These are phyloP conservation scores for Fagus sylvatica DNA, from an alignment of 306 rosid species.

Conservation along the genomic window DNA sequence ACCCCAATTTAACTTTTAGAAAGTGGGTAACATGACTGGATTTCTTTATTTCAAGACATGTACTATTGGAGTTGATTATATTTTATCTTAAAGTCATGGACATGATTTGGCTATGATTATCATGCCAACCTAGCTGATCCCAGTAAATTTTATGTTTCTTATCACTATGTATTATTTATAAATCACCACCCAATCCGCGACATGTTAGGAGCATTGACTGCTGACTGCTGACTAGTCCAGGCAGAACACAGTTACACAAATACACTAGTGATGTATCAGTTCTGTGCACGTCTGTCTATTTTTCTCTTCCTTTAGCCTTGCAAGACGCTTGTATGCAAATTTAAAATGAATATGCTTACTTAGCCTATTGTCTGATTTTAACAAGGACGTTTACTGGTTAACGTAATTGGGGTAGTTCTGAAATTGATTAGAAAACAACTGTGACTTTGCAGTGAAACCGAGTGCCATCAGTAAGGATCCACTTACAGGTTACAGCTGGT, in stretches of 20 bases:
- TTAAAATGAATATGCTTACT: background rate
- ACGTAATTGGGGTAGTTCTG: no score
- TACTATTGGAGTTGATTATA: constrained; percentile 13
- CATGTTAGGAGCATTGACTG: constrained; percentile 24
- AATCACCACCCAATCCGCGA: constrained; percentile 8
- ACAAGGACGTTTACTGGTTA: no score
- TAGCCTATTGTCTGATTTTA: no score
- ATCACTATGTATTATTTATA: background rate
- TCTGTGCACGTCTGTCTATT: constrained; percentile 14
- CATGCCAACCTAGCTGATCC: constrained; percentile 36
- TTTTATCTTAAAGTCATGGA: constrained; percentile 19
- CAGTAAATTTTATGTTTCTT: constrained; percentile 3
- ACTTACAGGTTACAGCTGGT: no score
- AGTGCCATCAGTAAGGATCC: no score
- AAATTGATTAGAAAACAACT: no score
- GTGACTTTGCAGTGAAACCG: no score
- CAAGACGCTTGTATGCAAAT: constrained; percentile 8
- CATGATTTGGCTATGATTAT: constrained; percentile 47
- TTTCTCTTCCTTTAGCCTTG: constrained; percentile 1
- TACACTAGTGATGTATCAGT: background rate
- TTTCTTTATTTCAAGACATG: constrained; percentile 5
- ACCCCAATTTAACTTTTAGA: constrained; percentile 26
- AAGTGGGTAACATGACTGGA: constrained; percentile 34
- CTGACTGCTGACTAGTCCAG: constrained; percentile 17
- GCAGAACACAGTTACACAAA: background rate